A percentile compares a stretch with the other conserved stretches of the same genome.
phyloP scores from a whole-genome alignment of 768 basidiomycete genomes.

The Dentipellis fragilis region DNA sequence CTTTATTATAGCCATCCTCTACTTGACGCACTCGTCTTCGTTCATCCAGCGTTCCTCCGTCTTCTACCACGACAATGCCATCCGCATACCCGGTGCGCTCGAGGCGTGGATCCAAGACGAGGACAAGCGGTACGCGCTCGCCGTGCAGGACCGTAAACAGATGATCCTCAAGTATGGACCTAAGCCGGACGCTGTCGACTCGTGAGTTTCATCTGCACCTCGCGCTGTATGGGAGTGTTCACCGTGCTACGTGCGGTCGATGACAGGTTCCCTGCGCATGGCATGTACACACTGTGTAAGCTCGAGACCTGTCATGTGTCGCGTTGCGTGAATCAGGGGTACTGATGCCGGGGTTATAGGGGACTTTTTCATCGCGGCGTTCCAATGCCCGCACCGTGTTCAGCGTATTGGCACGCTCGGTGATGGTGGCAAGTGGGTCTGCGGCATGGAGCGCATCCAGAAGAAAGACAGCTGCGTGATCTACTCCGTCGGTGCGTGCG shows the following conservation, averaged over 20 bases:
- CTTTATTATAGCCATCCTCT: background rate
- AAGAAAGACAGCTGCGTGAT: conserved; percentile 47
- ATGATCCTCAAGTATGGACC: background rate
- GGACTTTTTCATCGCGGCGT: conserved; percentile 37
- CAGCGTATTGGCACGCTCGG: conserved; percentile 40
- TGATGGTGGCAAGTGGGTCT: conserved; percentile 66
- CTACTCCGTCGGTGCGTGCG: conserved; percentile 37
- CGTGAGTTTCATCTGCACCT: background rate
- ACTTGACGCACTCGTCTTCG: background rate
- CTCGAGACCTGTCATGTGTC: no score
- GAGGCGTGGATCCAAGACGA: background rate
- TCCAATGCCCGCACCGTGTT: conserved; percentile 33
- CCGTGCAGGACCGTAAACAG: background rate
- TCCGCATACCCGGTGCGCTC: background rate
- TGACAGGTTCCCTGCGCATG: background rate
- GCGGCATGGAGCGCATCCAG: conserved; percentile 46
- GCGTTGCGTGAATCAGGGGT: no score
- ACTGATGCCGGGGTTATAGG: conserved; percentile 15
- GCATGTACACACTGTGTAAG: background rate
- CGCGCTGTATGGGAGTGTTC: background rate
- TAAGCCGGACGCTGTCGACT: background rate
- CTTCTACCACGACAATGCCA: background rate
- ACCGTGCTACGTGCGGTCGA: background rate
- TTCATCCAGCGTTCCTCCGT: background rate
- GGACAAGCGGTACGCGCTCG: background rate